These are phyloP conservation scores for Cladosporium sp. DNA, from an alignment of 2,329 filamentous ascomycete genomes.

Conservation along the genomic window DNA sequence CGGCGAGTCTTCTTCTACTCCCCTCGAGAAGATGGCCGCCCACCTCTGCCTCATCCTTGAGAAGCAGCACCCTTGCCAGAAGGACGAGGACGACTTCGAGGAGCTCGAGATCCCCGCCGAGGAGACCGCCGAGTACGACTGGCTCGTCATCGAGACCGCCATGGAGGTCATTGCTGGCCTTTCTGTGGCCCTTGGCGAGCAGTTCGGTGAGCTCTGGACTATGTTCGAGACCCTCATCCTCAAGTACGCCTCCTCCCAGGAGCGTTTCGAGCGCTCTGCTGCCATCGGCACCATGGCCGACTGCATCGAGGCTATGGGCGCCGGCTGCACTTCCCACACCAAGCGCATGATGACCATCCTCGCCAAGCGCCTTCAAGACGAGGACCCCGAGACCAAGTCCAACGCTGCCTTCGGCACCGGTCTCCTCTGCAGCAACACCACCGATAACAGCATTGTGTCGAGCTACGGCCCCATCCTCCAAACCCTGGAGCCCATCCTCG, in stretches of 20 bases:
- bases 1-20: constrained; percentile 53
- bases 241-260: constrained; percentile 80
- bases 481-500: constrained; percentile 81
- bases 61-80: constrained; percentile 87
- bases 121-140: constrained; percentile 92
- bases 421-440: constrained; percentile 75
- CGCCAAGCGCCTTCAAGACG: constrained; percentile 79
- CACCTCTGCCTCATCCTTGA: constrained; percentile 75
- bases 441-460: constrained; percentile 68
- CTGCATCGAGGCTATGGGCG: constrained; percentile 78
- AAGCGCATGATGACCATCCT: constrained; percentile 70
- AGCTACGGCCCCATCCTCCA: constrained; percentile 71
- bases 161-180: constrained; percentile 86
- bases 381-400: constrained; percentile 87
- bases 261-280: constrained; percentile 81
- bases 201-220: constrained; percentile 88
- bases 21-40: constrained; percentile 60
- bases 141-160: constrained; percentile 91
- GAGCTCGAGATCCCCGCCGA: constrained; percentile 63
- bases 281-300: constrained; percentile 90
- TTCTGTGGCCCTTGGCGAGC: constrained; percentile 71
- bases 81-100: constrained; percentile 77
- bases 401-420: constrained; percentile 92
- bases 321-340: constrained; percentile 77
- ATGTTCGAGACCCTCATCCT: constrained; percentile 89